Evolutionary conservation across 2,329 filamentous ascomycete species (phyloP), one percentile per base, ranked within the genome.

Genomic region (Fusarium keratoplasticum): DNA sequence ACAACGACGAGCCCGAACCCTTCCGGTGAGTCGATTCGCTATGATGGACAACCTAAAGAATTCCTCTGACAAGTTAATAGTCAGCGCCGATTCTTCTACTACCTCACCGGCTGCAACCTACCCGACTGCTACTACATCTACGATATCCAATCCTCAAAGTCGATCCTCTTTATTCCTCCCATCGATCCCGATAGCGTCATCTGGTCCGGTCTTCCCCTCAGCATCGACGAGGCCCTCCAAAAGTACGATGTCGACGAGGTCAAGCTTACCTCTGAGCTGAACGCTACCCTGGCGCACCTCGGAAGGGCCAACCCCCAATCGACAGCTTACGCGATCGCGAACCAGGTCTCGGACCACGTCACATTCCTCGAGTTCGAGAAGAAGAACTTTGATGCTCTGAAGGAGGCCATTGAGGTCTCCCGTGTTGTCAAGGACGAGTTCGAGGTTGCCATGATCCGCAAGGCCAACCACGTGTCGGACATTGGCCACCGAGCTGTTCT

Each of bases 1-100:
- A 99, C 82, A 96, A 94, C 80, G 96, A 98, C 83, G 91, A 94
- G 80, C 88, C 92, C 9, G 89, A 91, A 78, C 94, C 91, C 27
- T 98, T 98, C 82, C 89, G 94, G 91, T 95, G 87, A 62, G 76
- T 58, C 16, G 0, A 13, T 35, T 13, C 6, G 25, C 7, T 5
- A 11, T n/a, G 25, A 14, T n/a, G 0, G 5, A 18, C 10, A 20
- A 3, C 11, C 27, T 11, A 31, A 11, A 18, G 5, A n/a, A 44
- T 47, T 10, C 18, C 1, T 20, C 71, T 73, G 14, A 72, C 47
- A 35, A 63, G 36, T 1, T 13, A 35, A 29, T 6, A 95, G 94
- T 74, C 95, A 98, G 84, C 94, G 95, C 72, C 92, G 96, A 64
- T 94, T 91, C 82, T 99, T 99, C 86, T 98, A 94, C 89, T 99